A percentile compares a stretch with the other conserved stretches of the same genome.
Conservation (phyloP, 345 rosid genomes). For the Brassica juncea region DNA sequence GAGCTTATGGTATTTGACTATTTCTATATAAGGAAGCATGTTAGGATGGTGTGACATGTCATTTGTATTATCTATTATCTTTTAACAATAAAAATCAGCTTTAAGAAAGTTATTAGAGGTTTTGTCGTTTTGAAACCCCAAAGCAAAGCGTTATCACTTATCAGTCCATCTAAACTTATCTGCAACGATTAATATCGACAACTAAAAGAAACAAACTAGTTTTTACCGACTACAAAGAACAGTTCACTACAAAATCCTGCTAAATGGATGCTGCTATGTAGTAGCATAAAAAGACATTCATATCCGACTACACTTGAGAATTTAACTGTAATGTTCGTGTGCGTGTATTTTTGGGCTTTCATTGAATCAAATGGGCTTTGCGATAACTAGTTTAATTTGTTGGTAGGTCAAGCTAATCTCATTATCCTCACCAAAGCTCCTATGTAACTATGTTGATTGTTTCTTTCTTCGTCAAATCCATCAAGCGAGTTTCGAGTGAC, state of each 20-base stretch:
- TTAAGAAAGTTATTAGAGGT: neutral
- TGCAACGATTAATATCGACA: no score
- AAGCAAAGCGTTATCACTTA: no score
- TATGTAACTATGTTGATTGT: conserved; percentile 2
- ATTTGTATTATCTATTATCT: no score
- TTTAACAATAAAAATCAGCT: neutral
- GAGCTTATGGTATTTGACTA: no score
- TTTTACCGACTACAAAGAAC: neutral
- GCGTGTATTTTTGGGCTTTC: neutral
- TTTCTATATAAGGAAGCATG: no score
- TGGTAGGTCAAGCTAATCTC: neutral
- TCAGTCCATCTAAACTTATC: no score
- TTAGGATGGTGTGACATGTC: no score
- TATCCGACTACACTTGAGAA: neutral
- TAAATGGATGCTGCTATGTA: neutral
- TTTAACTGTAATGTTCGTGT: neutral
- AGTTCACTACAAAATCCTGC: neutral
- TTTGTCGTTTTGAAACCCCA: no score
- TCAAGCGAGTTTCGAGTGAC: conserved; percentile 6
- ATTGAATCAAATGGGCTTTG: conserved; percentile 11
- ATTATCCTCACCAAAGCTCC: neutral
- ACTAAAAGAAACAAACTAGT: neutral
- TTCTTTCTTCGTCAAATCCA: conserved; percentile 14
- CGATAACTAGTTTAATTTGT: neutral
- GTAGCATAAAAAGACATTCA: neutral